These are phyloP conservation scores for Acacia melanoxylon DNA, from an alignment of 306 rosid species.

Conservation along the genomic window DNA sequence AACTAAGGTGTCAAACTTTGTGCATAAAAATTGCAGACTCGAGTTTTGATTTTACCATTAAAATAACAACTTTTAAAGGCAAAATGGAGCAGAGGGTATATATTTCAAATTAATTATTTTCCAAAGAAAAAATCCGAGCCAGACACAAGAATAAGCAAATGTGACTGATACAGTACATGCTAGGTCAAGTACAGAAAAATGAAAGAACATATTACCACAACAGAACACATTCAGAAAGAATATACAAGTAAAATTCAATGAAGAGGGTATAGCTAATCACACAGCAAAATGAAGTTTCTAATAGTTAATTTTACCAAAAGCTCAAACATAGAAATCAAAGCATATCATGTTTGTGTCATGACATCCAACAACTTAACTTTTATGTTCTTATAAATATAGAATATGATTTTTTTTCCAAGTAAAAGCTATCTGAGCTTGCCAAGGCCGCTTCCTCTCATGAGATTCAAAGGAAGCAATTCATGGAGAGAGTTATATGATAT, in stretches of 20 bases:
- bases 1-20: constrained; percentile 11
- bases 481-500: not conserved
- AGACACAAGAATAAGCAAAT: constrained; percentile 8
- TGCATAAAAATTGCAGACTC: constrained; percentile 10
- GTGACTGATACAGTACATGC: constrained; percentile 1
- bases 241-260: not conserved
- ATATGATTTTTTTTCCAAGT: not conserved
- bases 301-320: constrained; percentile 1
- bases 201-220: not conserved
- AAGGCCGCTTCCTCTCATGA: constrained; percentile 18
- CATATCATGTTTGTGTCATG: constrained; percentile 1
- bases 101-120: not conserved
- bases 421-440: not conserved
- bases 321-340: constrained; percentile 1
- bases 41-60: not conserved
- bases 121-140: not conserved
- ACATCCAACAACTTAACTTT: not conserved
- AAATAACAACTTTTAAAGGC: not conserved
- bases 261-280: not conserved
- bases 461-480: constrained; percentile 21
- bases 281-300: constrained; percentile 8
- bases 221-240: constrained; percentile 2
- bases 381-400: not conserved
- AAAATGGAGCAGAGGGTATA: not conserved
- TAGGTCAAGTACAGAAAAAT: constrained; percentile 1